These are phyloP conservation scores for Solanum ossicruentum DNA, from an alignment of 257 asterid genomes.

Conservation along the genomic window DNA sequence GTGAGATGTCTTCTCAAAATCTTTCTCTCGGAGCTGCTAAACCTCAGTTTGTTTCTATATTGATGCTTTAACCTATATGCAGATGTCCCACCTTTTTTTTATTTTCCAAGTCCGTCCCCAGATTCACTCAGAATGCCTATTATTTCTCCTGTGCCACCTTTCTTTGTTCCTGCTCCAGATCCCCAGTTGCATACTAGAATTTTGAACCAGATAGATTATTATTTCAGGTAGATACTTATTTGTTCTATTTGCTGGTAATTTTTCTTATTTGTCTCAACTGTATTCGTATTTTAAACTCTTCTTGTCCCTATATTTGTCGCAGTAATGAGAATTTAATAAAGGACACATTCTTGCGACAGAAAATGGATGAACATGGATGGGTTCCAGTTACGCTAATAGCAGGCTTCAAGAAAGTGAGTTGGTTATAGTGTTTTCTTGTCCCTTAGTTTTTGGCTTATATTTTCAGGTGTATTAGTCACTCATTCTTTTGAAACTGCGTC, in stretches of 20 bases:
- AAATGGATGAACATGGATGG: slow-evolving; percentile 84
- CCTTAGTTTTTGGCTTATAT: not conserved
- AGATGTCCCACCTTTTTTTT: slow-evolving; percentile 41
- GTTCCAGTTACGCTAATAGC: slow-evolving; percentile 58
- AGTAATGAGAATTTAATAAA: slow-evolving; percentile 63
- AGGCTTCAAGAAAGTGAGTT: slow-evolving; percentile 54
- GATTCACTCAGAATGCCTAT: slow-evolving; percentile 45
- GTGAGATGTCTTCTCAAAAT: slow-evolving; percentile 23
- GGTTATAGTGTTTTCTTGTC: not conserved
- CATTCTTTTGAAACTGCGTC: not conserved
- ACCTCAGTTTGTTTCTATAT: not conserved
- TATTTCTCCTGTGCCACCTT: slow-evolving; percentile 30
- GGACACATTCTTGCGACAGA: slow-evolving; percentile 55
- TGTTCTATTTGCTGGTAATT: not conserved
- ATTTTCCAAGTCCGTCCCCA: slow-evolving; percentile 32
- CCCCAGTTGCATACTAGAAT: slow-evolving; percentile 45
- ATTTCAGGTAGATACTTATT: slow-evolving; percentile 41
- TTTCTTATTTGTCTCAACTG: not conserved
- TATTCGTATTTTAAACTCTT: not conserved
- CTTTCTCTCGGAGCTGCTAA: not conserved
- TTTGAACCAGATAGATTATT: slow-evolving; percentile 56
- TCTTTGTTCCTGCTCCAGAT: slow-evolving; percentile 26
- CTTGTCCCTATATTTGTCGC: slow-evolving; percentile 5
- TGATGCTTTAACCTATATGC: slow-evolving; percentile 15
- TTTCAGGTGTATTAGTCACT: not conserved